Conservation (phyloP, 2,329 filamentous ascomycete species). For the Parastagonospora avenae region DNA sequence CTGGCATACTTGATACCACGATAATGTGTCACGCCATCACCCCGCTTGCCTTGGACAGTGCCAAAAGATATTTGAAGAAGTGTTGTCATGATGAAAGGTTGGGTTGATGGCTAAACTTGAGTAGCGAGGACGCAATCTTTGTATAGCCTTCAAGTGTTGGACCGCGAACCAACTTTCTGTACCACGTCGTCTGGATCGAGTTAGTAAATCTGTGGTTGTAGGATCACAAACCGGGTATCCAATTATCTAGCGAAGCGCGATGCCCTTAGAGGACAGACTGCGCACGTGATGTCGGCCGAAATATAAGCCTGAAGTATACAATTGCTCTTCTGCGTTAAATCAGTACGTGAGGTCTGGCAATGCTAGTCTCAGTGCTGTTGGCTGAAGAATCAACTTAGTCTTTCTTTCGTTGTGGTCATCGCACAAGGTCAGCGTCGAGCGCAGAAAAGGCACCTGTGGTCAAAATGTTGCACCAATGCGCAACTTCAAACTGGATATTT, state of each 20-base stretch:
- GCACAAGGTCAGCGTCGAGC: too few species aligned
- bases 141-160: too few species aligned
- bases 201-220: not conserved
- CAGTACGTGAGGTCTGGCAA: not conserved
- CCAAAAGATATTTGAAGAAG: constrained; percentile 13
- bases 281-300: constrained; percentile 7
- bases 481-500: constrained; percentile 1
- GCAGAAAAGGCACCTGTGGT: too few species aligned
- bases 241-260: not conserved
- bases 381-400: too few species aligned
- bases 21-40: constrained; percentile 29
- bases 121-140: too few species aligned
- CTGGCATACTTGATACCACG: constrained; percentile 43
- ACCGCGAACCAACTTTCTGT: too few species aligned
- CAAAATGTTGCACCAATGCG: too few species aligned
- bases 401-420: too few species aligned
- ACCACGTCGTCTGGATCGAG: not conserved
- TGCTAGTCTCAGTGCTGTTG: not conserved
- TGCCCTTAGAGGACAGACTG: not conserved
- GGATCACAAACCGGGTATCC: not conserved
- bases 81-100: not conserved
- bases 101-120: too few species aligned
- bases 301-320: not conserved
- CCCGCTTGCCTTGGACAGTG: constrained; percentile 12
- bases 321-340: not conserved